phyloP scores from a whole-genome alignment of 129 eudicot genomes.

The Oenanthe sinensis region DNA sequence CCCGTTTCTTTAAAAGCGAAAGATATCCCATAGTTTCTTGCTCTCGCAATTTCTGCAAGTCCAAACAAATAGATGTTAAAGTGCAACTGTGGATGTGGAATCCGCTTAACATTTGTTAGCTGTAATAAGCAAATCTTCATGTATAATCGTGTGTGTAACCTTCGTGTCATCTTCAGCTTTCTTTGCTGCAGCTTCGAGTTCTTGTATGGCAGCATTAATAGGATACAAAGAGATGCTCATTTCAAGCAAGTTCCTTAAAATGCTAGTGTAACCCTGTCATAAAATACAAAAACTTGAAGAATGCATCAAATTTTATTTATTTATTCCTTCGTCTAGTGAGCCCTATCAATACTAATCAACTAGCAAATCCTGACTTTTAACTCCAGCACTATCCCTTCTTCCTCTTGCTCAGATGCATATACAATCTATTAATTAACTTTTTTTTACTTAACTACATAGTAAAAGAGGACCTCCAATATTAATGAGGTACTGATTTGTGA shows the following conservation, averaged over 20 bases:
- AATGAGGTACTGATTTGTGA: not conserved
- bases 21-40: conserved; percentile 24
- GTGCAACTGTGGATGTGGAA: not conserved
- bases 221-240: conserved; percentile 50
- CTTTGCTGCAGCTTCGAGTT: conserved; percentile 50
- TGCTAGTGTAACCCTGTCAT: conserved; percentile 45
- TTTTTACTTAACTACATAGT: not conserved
- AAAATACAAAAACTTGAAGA: conserved; percentile 3
- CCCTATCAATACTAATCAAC: not conserved
- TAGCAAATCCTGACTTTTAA: not conserved
- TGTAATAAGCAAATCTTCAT: not conserved
- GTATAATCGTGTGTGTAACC: conserved; percentile 31
- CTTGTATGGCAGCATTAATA: conserved; percentile 51
- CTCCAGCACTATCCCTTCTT: not conserved
- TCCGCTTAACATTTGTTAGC: not conserved
- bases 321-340: not conserved
- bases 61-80: not conserved
- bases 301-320: not conserved
- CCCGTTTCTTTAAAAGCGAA: conserved; percentile 41
- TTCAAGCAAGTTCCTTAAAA: conserved; percentile 34
- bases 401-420: not conserved
- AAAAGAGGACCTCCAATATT: not conserved
- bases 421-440: not conserved
- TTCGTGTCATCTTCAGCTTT: conserved; percentile 52
- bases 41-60: conserved; percentile 45